Conservation (phyloP, 1,284 basidiomycete genomes). For the Clitocybe nebularis region DNA sequence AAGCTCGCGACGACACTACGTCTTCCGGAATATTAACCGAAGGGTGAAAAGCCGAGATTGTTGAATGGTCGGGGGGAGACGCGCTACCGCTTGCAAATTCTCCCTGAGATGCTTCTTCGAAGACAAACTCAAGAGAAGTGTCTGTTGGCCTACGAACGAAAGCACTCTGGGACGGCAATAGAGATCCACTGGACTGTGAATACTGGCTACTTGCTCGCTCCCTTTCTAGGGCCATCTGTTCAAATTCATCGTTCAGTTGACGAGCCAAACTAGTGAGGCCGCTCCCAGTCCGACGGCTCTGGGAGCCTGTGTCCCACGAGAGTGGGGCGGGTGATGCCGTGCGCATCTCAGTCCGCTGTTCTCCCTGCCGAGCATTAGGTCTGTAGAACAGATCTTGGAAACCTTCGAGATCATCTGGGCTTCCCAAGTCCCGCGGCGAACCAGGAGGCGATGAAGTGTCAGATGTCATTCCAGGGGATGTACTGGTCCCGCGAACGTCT, state of each 20-base stretch:
- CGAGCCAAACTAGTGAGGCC: constrained; percentile 60
- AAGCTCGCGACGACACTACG: constrained; percentile 52
- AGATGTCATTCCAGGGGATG: constrained; percentile 27
- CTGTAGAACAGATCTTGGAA: constrained; percentile 71
- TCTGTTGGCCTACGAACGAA: constrained; percentile 12
- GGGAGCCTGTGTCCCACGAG: constrained; percentile 20
- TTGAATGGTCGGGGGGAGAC: constrained; percentile 14
- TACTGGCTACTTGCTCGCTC: constrained; percentile 20
- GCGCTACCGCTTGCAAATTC: constrained; percentile 17
- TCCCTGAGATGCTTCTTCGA: constrained; percentile 30
- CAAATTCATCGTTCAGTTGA: constrained; percentile 58
- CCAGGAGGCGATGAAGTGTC: constrained; percentile 36
- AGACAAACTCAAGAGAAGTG: constrained; percentile 15
- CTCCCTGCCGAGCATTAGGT: constrained; percentile 24
- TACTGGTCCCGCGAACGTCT: constrained; percentile 10
- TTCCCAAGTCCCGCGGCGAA: constrained; percentile 46
- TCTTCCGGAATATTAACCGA: constrained; percentile 58
- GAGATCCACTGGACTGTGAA: constrained; percentile 20
- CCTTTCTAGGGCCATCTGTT: constrained; percentile 28
- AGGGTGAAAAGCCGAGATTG: constrained; percentile 31
- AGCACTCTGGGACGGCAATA: constrained; percentile 5
- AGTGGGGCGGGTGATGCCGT: not conserved
- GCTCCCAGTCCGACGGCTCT: constrained; percentile 35
- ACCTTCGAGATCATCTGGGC: constrained; percentile 59
- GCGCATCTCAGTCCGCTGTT: not conserved